Percentiles rank a stretch among this genome's conserved stretches.
Evolutionary conservation across 140 eudicot genomes (phyloP).

Genomic region (Senecio squalidus): DNA sequence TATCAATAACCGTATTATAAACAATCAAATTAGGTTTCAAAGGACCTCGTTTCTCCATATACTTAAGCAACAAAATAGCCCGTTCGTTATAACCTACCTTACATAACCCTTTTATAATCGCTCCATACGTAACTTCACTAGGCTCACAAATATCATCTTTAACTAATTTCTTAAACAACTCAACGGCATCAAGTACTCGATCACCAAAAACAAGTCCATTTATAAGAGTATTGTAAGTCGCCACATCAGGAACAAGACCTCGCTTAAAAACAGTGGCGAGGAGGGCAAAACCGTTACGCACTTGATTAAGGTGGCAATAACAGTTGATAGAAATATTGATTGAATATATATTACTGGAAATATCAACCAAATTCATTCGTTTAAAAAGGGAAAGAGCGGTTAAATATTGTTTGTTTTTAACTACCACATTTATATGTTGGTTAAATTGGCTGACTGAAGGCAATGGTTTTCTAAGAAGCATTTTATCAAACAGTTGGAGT

Average conservation of each 20-base stretch:
- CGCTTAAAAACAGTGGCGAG: neutral
- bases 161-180: neutral
- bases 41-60: neutral
- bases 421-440: neutral
- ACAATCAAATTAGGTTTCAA: neutral
- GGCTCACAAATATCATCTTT: neutral
- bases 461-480: too few species aligned
- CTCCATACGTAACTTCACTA: neutral
- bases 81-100: neutral
- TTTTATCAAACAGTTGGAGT: conserved; percentile 2
- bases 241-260: neutral
- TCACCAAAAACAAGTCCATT: neutral
- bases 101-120: neutral
- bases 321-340: neutral
- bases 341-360: neutral
- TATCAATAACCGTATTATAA: neutral
- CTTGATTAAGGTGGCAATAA: neutral
- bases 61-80: neutral
- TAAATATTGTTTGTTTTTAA: neutral
- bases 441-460: neutral
- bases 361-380: neutral
- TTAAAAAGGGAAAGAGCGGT: neutral
- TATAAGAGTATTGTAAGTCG: neutral
- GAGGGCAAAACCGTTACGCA: neutral
- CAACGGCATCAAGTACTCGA: neutral